Evolutionary conservation across 140 eudicot species (phyloP).

Genomic region (Stevia rebaudiana): DNA sequence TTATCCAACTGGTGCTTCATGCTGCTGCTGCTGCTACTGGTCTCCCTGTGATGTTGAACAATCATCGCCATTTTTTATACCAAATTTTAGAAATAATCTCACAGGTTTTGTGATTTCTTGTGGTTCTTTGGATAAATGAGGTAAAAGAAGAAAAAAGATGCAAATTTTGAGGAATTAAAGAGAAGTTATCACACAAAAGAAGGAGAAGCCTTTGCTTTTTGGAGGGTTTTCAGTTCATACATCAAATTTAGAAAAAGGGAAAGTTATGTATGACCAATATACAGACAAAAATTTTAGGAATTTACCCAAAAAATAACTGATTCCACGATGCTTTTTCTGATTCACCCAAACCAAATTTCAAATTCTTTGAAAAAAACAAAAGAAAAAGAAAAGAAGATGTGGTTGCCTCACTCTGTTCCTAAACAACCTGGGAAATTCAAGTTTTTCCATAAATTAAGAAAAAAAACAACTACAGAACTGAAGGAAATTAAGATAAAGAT

Average conservation of each 20-base stretch:
- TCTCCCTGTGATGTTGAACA: slow-evolving; percentile 43
- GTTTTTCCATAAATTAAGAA: slow-evolving; percentile 10
- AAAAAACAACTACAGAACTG: slow-evolving; percentile 1
- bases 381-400: not conserved
- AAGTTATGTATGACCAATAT: slow-evolving; percentile 14
- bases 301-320: not conserved
- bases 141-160: not conserved
- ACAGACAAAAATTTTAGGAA: slow-evolving; percentile 26
- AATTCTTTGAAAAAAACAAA: slow-evolving; percentile 9
- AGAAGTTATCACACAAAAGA: slow-evolving; percentile 15
- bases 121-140: not conserved
- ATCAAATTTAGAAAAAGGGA: slow-evolving; percentile 18
- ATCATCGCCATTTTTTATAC: slow-evolving; percentile 53
- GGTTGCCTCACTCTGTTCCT: slow-evolving; percentile 22
- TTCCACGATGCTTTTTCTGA: slow-evolving; percentile 11
- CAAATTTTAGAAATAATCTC: not conserved
- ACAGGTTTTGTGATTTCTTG: not conserved
- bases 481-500: not conserved
- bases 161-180: not conserved
- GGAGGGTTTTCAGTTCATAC: slow-evolving; percentile 22
- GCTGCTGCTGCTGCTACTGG: slow-evolving; percentile 43
- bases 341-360: slow-evolving; percentile 4
- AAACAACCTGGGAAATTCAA: slow-evolving; percentile 12
- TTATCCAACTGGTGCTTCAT: slow-evolving; percentile 58
- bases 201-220: slow-evolving; percentile 14